A percentile compares a stretch with the other conserved stretches of the same genome.
These are phyloP conservation scores for Metschnikowia shivogae DNA, from an alignment of 805 yeast species.

Conservation along the genomic window DNA sequence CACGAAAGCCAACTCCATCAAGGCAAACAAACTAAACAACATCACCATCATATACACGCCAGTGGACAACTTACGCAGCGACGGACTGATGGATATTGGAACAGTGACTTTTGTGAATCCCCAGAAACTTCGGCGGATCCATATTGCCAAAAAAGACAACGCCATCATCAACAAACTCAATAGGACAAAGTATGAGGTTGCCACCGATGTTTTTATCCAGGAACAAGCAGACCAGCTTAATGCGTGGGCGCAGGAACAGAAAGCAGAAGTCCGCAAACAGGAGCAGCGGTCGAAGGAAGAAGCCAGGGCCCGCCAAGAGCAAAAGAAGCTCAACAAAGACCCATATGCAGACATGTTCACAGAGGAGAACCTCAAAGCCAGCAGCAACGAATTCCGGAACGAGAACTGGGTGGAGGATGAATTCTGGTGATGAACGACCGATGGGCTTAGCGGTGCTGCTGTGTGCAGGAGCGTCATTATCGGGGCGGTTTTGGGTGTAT, in stretches of 20 bases:
- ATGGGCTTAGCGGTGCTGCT: no score
- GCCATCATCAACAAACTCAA: slow-evolving; percentile 56
- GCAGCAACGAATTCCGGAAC: slow-evolving; percentile 44
- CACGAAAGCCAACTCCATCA: slow-evolving; percentile 73
- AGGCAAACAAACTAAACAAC: slow-evolving; percentile 67
- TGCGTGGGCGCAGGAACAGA: slow-evolving; percentile 35
- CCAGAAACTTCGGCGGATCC: slow-evolving; percentile 48
- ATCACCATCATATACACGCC: slow-evolving; percentile 70
- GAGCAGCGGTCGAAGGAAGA: slow-evolving; percentile 29
- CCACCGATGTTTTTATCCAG: slow-evolving; percentile 42
- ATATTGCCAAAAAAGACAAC: slow-evolving; percentile 55
- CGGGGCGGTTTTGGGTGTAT: no score
- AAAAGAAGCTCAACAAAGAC: slow-evolving; percentile 32
- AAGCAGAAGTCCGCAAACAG: slow-evolving; percentile 33
- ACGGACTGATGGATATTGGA: slow-evolving; percentile 71
- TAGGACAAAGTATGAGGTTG: slow-evolving; percentile 57
- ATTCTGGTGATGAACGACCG: slow-evolving; percentile 27
- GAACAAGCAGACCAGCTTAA: slow-evolving; percentile 28
- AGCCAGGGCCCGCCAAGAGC: slow-evolving; percentile 34
- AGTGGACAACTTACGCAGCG: slow-evolving; percentile 62
- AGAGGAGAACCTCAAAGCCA: slow-evolving; percentile 41
- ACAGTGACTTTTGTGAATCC: slow-evolving; percentile 70
- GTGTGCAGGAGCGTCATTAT: no score
- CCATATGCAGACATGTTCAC: slow-evolving; percentile 44
- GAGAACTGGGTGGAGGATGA: slow-evolving; percentile 56